Conservation (phyloP, 1,139 yeast species). For the Meyerozyma sp. region DNA sequence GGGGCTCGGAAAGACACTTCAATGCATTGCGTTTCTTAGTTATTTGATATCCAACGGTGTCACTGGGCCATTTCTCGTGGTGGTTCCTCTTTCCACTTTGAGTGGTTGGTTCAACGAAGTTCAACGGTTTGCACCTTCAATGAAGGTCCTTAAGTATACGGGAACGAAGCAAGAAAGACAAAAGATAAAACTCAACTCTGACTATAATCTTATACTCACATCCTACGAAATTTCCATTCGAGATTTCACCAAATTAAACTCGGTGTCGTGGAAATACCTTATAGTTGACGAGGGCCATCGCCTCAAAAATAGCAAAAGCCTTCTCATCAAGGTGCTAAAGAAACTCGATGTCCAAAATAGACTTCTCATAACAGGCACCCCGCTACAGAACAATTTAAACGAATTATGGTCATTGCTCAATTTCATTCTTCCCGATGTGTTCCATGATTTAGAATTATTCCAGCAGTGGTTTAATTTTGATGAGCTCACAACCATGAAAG, state of each 20-base stretch:
- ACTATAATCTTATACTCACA: constrained; percentile 55
- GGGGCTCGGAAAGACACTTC: constrained; percentile 93
- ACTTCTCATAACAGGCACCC: constrained; percentile 84
- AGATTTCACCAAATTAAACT: constrained; percentile 52
- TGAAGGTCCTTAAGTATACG: constrained; percentile 59
- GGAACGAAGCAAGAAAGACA: constrained; percentile 59
- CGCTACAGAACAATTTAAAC: constrained; percentile 80
- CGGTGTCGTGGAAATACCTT: constrained; percentile 68
- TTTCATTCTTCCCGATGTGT: constrained; percentile 86
- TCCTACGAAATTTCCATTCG: constrained; percentile 77
- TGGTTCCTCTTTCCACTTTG: constrained; percentile 84
- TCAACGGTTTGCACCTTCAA: constrained; percentile 62
- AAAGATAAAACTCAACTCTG: constrained; percentile 20
- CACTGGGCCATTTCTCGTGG: constrained; percentile 77
- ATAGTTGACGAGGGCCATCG: constrained; percentile 97
- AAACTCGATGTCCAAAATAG: constrained; percentile 63
- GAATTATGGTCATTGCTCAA: constrained; percentile 90
- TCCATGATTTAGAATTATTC: constrained; percentile 81
- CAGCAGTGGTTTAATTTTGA: constrained; percentile 92
- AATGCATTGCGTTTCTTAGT: constrained; percentile 73
- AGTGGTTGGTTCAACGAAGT: constrained; percentile 82
- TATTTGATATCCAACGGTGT: constrained; percentile 77
- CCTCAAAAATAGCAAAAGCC: constrained; percentile 74
- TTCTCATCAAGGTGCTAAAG: constrained; percentile 66
- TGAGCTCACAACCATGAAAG: constrained; percentile 40